Conservation (phyloP, 2,329 filamentous ascomycete species). For the Talaromyces atroroseus region DNA sequence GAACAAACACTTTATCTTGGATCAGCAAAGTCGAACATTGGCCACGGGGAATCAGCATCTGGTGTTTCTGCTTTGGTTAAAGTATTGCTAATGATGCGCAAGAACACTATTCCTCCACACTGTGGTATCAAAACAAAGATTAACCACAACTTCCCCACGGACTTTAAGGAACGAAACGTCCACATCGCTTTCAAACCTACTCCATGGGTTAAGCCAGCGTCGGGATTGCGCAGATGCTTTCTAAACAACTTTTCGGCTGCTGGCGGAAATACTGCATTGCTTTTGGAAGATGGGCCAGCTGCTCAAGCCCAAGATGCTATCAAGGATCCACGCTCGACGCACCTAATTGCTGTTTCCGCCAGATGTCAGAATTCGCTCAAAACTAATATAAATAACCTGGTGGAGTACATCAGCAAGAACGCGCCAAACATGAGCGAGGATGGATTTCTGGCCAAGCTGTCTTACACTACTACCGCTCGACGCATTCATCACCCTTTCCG, state of each 20-base stretch:
- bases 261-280: slow-evolving; percentile 63
- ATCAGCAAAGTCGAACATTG: slow-evolving; percentile 33
- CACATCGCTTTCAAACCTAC: slow-evolving; percentile 43
- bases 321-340: slow-evolving; percentile 50
- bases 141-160: slow-evolving; percentile 30
- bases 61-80: slow-evolving; percentile 49
- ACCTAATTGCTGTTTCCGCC: slow-evolving; percentile 56
- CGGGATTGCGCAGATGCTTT: slow-evolving; percentile 33
- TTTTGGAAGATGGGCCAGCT: slow-evolving; percentile 58
- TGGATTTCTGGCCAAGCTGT: slow-evolving; percentile 50
- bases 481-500: slow-evolving; percentile 41
- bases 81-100: slow-evolving; percentile 60
- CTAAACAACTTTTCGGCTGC: slow-evolving; percentile 68
- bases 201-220: slow-evolving; percentile 24
- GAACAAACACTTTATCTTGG: slow-evolving; percentile 29
- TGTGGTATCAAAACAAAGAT: slow-evolving; percentile 56
- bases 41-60: slow-evolving; percentile 42
- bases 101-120: slow-evolving; percentile 60
- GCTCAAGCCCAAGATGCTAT: slow-evolving; percentile 19
- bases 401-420: slow-evolving; percentile 47
- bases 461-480: slow-evolving; percentile 63
- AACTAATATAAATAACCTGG: slow-evolving; percentile 50
- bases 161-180: slow-evolving; percentile 29
- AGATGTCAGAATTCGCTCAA: slow-evolving; percentile 46
- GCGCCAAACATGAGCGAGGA: slow-evolving; percentile 25